Conservation (phyloP, 345 rosid genomes). For the Euphorbia peplus region DNA sequence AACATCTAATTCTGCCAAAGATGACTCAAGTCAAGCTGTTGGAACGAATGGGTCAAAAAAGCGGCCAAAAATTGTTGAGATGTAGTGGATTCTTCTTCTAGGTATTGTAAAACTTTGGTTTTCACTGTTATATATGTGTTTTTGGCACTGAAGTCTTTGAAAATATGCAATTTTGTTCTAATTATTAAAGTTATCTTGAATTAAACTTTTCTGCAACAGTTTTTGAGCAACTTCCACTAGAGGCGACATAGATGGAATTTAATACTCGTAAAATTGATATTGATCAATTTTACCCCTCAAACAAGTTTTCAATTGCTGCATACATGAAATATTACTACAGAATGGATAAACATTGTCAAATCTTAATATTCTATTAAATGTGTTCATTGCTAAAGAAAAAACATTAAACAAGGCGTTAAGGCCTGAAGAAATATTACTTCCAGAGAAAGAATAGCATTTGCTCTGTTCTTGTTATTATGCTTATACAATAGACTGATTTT, state of each 20-base stretch:
- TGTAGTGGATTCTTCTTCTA: slow-evolving; percentile 7
- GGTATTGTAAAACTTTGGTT: neutral
- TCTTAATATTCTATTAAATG: too few relatives aligned
- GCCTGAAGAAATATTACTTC: too few relatives aligned
- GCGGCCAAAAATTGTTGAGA: slow-evolving; percentile 47
- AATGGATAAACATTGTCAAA: too few relatives aligned
- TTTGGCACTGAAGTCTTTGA: neutral
- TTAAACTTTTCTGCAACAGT: neutral
- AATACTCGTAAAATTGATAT: too few relatives aligned
- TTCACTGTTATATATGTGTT: neutral
- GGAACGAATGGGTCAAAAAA: slow-evolving; percentile 27
- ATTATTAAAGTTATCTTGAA: neutral
- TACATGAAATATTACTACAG: too few relatives aligned
- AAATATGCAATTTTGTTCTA: neutral
- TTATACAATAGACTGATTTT: too few relatives aligned
- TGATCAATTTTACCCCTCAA: neutral
- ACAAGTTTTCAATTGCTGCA: too few relatives aligned
- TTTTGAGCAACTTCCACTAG: neutral
- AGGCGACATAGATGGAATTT: too few relatives aligned
- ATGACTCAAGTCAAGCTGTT: slow-evolving; percentile 13
- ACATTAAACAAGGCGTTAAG: slow-evolving; percentile 11
- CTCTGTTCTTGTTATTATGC: too few relatives aligned
- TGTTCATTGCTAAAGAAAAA: too few relatives aligned
- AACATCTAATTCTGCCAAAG: slow-evolving; percentile 17
- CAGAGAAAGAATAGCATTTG: too few relatives aligned